Percentiles rank a stretch among this genome's conserved stretches.
Evolutionary conservation across 2,329 filamentous ascomycete genomes (phyloP).

Genomic region (Xylaria sp.): DNA sequence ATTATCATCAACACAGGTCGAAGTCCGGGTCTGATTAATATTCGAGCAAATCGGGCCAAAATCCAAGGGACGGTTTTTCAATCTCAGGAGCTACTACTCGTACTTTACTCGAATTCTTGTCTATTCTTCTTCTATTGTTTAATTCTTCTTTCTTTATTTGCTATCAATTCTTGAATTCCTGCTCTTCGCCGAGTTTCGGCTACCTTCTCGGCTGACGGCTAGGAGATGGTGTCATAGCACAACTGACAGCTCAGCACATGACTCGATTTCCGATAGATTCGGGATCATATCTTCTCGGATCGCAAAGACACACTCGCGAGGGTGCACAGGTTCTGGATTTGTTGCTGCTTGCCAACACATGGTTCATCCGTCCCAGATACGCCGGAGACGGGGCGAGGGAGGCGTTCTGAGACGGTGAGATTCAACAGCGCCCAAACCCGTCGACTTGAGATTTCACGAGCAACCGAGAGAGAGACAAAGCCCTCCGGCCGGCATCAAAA

Average conservation of each 20-base stretch:
- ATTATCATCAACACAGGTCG: slow-evolving; percentile 16
- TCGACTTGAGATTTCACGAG: not conserved
- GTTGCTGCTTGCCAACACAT: not conserved
- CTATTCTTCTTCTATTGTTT: slow-evolving; percentile 2
- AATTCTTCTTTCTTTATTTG: slow-evolving; percentile 4
- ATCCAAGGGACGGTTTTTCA: no score
- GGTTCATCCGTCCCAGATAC: not conserved
- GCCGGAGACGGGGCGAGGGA: not conserved
- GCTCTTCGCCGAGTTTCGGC: slow-evolving; percentile 3
- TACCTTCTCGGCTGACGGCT: slow-evolving; percentile 8
- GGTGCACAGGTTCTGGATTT: not conserved
- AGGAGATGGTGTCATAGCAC: slow-evolving; percentile 12
- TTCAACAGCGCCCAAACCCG: not conserved
- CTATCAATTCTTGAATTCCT: not conserved
- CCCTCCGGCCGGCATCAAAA: not conserved
- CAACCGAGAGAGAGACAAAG: not conserved
- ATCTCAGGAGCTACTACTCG: no score
- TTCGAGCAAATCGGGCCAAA: slow-evolving; percentile 15
- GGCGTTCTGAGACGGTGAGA: not conserved
- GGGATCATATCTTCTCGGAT: slow-evolving; percentile 1
- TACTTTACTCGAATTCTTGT: slow-evolving; percentile 5
- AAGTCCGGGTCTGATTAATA: slow-evolving; percentile 19
- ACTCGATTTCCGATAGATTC: slow-evolving; percentile 6
- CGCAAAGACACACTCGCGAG: not conserved
- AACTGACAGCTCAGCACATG: slow-evolving; percentile 15